These are phyloP conservation scores for Herpetomonas samuelpessoai DNA, from an alignment of 208 protist genomes.

Conservation along the genomic window DNA sequence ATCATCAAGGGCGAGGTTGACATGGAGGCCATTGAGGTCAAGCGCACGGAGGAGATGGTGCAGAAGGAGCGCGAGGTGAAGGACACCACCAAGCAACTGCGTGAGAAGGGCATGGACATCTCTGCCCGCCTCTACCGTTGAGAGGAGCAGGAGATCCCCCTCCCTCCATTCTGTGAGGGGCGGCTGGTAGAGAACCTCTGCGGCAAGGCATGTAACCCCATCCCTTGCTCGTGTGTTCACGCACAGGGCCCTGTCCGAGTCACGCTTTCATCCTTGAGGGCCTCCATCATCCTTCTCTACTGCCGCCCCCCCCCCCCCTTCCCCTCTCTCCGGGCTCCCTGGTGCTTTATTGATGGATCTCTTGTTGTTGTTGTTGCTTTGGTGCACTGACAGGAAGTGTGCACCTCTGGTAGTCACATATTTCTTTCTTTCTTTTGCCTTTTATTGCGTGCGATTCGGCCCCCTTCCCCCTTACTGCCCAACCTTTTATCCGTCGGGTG, in stretches of 20 bases:
- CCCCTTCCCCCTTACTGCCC: not conserved
- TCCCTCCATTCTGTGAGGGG: too few relatives aligned
- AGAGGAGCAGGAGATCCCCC: too few relatives aligned
- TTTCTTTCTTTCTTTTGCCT: slow-evolving; percentile 8
- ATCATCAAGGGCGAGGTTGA: slow-evolving; percentile 52
- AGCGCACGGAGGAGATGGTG: slow-evolving; percentile 19
- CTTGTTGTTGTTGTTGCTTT: slow-evolving; percentile 17
- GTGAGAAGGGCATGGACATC: slow-evolving; percentile 38
- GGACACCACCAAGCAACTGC: slow-evolving; percentile 20
- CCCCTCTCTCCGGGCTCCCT: too few relatives aligned
- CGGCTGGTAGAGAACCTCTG: too few relatives aligned
- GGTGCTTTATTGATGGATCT: not conserved
- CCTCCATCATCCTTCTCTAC: too few relatives aligned
- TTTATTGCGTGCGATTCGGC: not conserved
- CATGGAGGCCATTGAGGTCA: slow-evolving; percentile 45
- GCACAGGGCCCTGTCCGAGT: too few relatives aligned
- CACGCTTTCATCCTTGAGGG: too few relatives aligned
- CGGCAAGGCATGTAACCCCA: too few relatives aligned
- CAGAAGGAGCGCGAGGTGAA: slow-evolving; percentile 16
- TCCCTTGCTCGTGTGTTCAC: too few relatives aligned
- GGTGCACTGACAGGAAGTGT: not conserved
- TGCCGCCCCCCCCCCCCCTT: too few relatives aligned
- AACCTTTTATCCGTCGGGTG: not conserved
- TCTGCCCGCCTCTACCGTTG: slow-evolving; percentile 44
- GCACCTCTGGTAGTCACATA: not conserved